These are phyloP conservation scores for Talaromyces verruculosus DNA, from an alignment of 2,329 filamentous ascomycete genomes.

Conservation along the genomic window DNA sequence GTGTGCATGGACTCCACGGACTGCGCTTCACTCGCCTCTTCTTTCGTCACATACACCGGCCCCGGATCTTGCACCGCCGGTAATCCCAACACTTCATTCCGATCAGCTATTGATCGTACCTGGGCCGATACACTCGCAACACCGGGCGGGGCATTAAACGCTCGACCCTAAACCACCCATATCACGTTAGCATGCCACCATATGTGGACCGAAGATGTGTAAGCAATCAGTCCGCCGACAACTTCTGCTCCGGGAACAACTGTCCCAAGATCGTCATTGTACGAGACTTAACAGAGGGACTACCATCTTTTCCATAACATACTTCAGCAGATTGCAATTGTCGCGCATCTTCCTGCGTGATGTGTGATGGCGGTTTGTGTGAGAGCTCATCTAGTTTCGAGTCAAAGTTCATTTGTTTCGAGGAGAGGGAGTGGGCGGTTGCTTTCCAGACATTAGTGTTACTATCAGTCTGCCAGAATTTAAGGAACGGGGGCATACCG, in stretches of 20 bases:
- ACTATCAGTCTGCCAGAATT: too few relatives aligned
- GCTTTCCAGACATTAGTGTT: slow-evolving; percentile 23
- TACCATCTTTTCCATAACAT: slow-evolving; percentile 4
- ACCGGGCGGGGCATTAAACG: slow-evolving; percentile 35
- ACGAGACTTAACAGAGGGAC: neutral
- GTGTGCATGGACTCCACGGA: slow-evolving; percentile 30
- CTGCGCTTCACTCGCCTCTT: slow-evolving; percentile 36
- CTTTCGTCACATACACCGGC: slow-evolving; percentile 34
- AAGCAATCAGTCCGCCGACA: too few relatives aligned
- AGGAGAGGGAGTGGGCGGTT: slow-evolving; percentile 35
- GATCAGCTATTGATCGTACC: slow-evolving; percentile 35
- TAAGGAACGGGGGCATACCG: slow-evolving; percentile 24
- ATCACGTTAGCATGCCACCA: neutral
- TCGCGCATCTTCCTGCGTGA: slow-evolving; percentile 35
- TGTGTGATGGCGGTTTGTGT: slow-evolving; percentile 35
- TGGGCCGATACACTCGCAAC: slow-evolving; percentile 34
- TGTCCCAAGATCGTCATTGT: neutral
- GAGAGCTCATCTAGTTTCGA: slow-evolving; percentile 34
- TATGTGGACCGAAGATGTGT: neutral
- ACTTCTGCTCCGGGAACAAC: neutral
- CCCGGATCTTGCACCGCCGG: slow-evolving; percentile 27
- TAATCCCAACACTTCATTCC: slow-evolving; percentile 33
- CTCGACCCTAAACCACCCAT: slow-evolving; percentile 29
- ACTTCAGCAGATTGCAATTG: slow-evolving; percentile 36
- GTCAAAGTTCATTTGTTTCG: slow-evolving; percentile 38